These are phyloP conservation scores for Coix lacrymajobi DNA, from an alignment of 176 grass and related monocot species.

Conservation along the genomic window DNA sequence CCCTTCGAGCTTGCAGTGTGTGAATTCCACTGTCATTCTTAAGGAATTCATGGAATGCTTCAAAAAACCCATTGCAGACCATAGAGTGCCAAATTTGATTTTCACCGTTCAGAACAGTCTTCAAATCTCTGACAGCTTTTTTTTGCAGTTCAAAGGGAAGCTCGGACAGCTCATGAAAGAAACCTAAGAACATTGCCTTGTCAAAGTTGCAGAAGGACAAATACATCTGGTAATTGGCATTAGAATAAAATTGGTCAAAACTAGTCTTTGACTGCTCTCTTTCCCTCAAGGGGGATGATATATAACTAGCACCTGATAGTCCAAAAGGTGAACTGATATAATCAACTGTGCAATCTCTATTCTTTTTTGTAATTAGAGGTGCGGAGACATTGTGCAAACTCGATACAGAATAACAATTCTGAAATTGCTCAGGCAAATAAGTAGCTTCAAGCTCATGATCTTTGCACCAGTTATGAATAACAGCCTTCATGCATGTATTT, in stretches of 20 bases:
- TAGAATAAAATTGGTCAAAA: constrained; percentile 53
- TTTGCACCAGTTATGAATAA: constrained; percentile 72
- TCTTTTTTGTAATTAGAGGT: constrained; percentile 59
- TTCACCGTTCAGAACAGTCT: constrained; percentile 51
- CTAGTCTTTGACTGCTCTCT: constrained; percentile 43
- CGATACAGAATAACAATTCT: constrained; percentile 54
- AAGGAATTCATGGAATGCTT: constrained; percentile 66
- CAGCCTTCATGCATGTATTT: constrained; percentile 74
- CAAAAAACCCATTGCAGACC: constrained; percentile 72
- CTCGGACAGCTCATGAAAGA: constrained; percentile 58
- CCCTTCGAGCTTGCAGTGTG: constrained; percentile 41
- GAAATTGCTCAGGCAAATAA: constrained; percentile 40
- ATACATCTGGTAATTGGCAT: constrained; percentile 60
- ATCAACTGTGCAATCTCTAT: constrained; percentile 46
- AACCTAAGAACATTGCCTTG: constrained; percentile 65
- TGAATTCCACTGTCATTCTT: constrained; percentile 32
- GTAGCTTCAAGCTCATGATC: constrained; percentile 25
- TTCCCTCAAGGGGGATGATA: constrained; percentile 41
- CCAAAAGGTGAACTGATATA: constrained; percentile 49
- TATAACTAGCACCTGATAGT: constrained; percentile 51
- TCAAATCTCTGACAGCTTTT: constrained; percentile 63
- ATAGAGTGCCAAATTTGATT: constrained; percentile 49
- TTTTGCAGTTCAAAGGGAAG: constrained; percentile 62
- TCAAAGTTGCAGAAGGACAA: constrained; percentile 65
- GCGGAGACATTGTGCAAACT: constrained; percentile 77